Evolutionary conservation across 2,329 filamentous ascomycete genomes (phyloP), one percentile per base, ranked within the genome.

Genomic region (Penicillium rolfsii): DNA sequence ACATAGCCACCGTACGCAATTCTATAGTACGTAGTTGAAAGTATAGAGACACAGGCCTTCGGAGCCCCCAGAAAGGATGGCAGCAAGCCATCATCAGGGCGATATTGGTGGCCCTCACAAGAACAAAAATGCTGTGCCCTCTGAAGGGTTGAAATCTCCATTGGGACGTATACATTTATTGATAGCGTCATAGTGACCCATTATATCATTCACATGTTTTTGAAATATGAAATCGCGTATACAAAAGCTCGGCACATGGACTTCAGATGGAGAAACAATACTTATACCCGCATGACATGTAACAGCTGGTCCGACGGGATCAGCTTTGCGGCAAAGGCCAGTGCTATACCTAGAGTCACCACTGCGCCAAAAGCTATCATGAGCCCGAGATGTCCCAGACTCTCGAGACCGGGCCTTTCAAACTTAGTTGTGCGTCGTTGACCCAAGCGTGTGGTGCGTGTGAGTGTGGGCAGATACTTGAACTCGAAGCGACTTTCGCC

Each of bases 401-500:
- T 61, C 53, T 74, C 72, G 26, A 74, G 62, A 0, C 72, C 71
- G n/a, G 52, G 54, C 43, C 64, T 64, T n/a, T 66, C 60, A 11
- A 61, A 62, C 28, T 67, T 67, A 19, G 65, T 66, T 11, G 54
- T 55, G 22, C 65, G 64, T 41, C 72, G 68, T 7, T 70, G 63
- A 6, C 72, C 72, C 11, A 73, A 57, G 5, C 60, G 67, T 4
- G 72, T 74, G 1, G 65, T 73, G 9, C 68, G 68, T 14, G 64
- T 68, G 22, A 69, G 63, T 16, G 65, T 70, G 8, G 72, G 71
- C 7, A 73, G 61, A 40, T 89, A 90, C 71, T 91, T 89, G 76
- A 93, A 89, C 22, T 89, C 85, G 70, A 92, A 93, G 8, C 78
- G 80, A 1, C 84, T 85, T 68, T 87, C 83, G 50, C 83, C 79